These are phyloP conservation scores for Protea cynaroides DNA, from an alignment of 164 flowering plant species.

Conservation along the genomic window DNA sequence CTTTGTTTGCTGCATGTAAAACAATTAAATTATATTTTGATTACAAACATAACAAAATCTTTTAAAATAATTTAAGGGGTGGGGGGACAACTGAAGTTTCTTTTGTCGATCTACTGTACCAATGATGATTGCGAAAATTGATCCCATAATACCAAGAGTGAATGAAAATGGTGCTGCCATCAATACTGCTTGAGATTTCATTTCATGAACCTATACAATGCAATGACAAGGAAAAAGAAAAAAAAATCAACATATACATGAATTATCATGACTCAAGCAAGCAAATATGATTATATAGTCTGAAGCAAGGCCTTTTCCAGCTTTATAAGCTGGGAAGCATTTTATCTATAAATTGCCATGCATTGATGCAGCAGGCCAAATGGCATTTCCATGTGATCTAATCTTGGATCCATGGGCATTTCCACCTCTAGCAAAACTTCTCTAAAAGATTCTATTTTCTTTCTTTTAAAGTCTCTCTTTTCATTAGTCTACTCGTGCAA, in stretches of 20 bases:
- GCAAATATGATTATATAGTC: background rate
- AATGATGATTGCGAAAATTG: constrained; percentile 57
- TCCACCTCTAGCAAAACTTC: no score
- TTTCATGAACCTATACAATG: constrained; percentile 42
- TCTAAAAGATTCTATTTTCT: no score
- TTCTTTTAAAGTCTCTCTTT: no score
- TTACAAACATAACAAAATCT: no score
- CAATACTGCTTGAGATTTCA: constrained; percentile 59
- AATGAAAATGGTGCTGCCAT: constrained; percentile 82
- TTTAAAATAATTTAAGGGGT: no score
- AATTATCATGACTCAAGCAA: background rate
- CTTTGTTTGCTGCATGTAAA: constrained; percentile 61
- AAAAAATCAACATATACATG: background rate
- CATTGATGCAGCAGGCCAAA: no score
- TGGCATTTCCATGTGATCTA: no score
- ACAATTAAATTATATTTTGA: background rate
- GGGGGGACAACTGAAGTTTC: background rate
- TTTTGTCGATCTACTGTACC: constrained; percentile 38
- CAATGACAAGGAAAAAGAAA: background rate
- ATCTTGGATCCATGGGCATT: no score
- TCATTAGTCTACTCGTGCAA: no score
- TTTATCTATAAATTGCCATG: no score
- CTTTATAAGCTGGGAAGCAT: no score
- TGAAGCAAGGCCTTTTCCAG: background rate
- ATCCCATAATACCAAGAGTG: constrained; percentile 63